Evolutionary conservation across 2,329 filamentous ascomycete genomes (phyloP), one percentile per base, ranked within the genome.

Genomic region (Aspergillus niger): DNA sequence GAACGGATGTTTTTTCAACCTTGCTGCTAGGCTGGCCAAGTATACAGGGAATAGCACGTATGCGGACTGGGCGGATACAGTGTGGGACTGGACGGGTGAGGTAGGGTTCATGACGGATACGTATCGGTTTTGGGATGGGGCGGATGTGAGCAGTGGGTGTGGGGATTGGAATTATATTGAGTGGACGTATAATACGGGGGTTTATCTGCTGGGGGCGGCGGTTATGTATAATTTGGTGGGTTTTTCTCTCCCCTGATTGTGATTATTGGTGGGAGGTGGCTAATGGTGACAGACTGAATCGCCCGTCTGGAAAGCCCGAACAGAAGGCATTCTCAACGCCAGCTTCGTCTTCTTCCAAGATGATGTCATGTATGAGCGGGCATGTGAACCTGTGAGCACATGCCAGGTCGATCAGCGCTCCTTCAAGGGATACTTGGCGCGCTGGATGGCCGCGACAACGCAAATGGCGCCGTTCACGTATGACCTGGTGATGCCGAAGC

Each of bases 361-460:
- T 0, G 49, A 81, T 60, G 76, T 87, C 61, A 82, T 88, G 77
- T 85, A 79, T 65, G 87, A 89, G 70, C 77, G 79, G 39, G 81
- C 84, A 10, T 90, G 87, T 69, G 87, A 89, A 69, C 74, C 69
- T 49, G 69, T 79, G 61, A 71, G 77, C 64, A 80, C 74, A 13
- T 89, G 87, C 75, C 84, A 88, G 72, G 79, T 82, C n/a, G 86
- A 89, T 63, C 85, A 88, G 72, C 82, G 80, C 49, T 83, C 83
- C 1, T 90, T 89, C 80, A 90, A 89, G 74, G 86, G 85, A 10
- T 89, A 87, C 69, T 79, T 89, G 5, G 77, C 83, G 0, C 83
- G 87, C 41, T 90, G 85, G 81, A 79, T 82, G 76, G 85, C 83
- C 13, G 78, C 81, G 3, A 81, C 85, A 4, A 81, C 81, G 0